Percentiles rank a stretch among this genome's conserved stretches.
Conservation (phyloP, 2,329 filamentous ascomycete species). For the Fusarium incarnatum region DNA sequence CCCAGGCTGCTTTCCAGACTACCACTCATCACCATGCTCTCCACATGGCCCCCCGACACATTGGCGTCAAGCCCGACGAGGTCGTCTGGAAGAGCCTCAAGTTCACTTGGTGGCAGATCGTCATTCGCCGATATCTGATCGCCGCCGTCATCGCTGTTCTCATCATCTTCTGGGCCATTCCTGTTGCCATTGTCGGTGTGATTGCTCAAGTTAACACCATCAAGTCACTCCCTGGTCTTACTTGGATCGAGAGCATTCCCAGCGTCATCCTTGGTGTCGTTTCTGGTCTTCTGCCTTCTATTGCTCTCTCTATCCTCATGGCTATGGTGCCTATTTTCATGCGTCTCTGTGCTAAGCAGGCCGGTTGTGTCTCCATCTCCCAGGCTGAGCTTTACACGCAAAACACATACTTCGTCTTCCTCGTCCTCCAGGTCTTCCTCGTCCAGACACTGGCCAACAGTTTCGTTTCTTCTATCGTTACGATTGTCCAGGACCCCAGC, state of each 20-base stretch:
- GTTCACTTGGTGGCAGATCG: slow-evolving; percentile 77
- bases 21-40: slow-evolving; percentile 83
- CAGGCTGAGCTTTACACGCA: slow-evolving; percentile 89
- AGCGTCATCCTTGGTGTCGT: slow-evolving; percentile 77
- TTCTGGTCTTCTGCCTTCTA: slow-evolving; percentile 82
- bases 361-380: slow-evolving; percentile 82
- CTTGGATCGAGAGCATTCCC: slow-evolving; percentile 80
- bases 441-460: slow-evolving; percentile 85
- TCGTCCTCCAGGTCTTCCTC: slow-evolving; percentile 93
- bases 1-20: slow-evolving; percentile 86
- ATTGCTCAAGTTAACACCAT: slow-evolving; percentile 87
- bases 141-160: slow-evolving; percentile 75
- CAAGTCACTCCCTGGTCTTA: slow-evolving; percentile 73
- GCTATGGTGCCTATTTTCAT: slow-evolving; percentile 77
- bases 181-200: slow-evolving; percentile 81
- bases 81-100: slow-evolving; percentile 86
- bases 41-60: slow-evolving; percentile 86
- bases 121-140: slow-evolving; percentile 74
- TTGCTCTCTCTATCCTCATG: slow-evolving; percentile 85
- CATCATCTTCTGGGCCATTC: slow-evolving; percentile 87
- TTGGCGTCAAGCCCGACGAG: slow-evolving; percentile 82
- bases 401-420: slow-evolving; percentile 91
- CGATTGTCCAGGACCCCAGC: slow-evolving; percentile 72
- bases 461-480: slow-evolving; percentile 74
- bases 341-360: slow-evolving; percentile 77